These are phyloP conservation scores for Myxozyma lipomycoides DNA, from an alignment of 805 yeast genomes.

Conservation along the genomic window DNA sequence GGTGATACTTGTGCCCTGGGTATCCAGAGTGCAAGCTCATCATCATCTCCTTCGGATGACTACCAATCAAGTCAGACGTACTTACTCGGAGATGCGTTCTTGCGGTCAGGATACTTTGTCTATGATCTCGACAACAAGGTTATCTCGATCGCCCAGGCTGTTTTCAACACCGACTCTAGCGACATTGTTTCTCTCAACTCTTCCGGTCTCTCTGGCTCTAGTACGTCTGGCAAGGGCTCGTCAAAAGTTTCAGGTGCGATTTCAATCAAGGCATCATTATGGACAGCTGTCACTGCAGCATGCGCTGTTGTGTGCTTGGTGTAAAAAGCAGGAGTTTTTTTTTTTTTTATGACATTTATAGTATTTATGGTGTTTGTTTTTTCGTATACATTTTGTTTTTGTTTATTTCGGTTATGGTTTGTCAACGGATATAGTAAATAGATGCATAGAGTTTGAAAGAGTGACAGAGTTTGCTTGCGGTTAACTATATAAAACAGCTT, in stretches of 20 bases:
- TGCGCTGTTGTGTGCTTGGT: background rate
- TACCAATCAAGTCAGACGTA: slow-evolving; percentile 26
- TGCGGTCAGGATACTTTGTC: slow-evolving; percentile 59
- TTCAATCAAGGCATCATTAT: background rate
- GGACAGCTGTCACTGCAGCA: background rate
- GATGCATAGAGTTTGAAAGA: too few relatives aligned
- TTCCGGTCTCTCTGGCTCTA: slow-evolving; percentile 14
- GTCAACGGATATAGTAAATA: too few relatives aligned
- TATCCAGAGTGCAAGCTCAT: slow-evolving; percentile 12
- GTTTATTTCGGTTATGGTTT: background rate
- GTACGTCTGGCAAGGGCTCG: slow-evolving; percentile 7
- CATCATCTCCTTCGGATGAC: background rate
- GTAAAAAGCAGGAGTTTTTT: background rate
- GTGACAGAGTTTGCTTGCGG: too few relatives aligned
- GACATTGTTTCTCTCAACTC: slow-evolving; percentile 15
- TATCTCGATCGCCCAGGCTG: slow-evolving; percentile 55
- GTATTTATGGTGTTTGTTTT: background rate
- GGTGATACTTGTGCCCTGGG: slow-evolving; percentile 31
- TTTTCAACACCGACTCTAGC: slow-evolving; percentile 16
- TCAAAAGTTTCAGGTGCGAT: background rate
- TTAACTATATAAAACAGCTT: too few relatives aligned
- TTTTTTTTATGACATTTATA: background rate
- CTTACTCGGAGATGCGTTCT: slow-evolving; percentile 53
- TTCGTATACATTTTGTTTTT: background rate
- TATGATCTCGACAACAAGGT: slow-evolving; percentile 57